Evolutionary conservation across 768 basidiomycete species (phyloP).

Genomic region (Leccinum longicurvipes): DNA sequence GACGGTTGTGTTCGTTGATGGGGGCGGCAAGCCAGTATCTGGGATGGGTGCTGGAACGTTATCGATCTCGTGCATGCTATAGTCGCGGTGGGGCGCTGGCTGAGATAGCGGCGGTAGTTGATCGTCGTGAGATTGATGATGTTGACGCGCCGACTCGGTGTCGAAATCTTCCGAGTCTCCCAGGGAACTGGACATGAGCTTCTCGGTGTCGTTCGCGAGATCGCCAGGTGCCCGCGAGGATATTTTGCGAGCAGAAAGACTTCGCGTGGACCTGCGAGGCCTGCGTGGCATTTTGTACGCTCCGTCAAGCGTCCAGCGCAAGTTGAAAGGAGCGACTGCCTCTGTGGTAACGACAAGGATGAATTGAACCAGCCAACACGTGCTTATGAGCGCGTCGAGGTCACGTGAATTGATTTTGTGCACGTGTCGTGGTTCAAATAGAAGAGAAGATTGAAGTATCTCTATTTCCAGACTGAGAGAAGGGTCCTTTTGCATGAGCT

Average conservation of each 20-base stretch:
- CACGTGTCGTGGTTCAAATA: slow-evolving; percentile 6
- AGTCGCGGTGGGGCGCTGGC: slow-evolving; percentile 19
- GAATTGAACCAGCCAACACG: slow-evolving; percentile 19
- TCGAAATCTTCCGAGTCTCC: background rate
- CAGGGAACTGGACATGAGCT: slow-evolving; percentile 9
- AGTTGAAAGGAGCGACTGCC: slow-evolving; percentile 18
- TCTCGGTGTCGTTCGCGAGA: slow-evolving; percentile 24
- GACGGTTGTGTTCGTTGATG: slow-evolving; percentile 10
- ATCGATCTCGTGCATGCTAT: slow-evolving; percentile 26
- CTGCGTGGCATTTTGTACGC: slow-evolving; percentile 14
- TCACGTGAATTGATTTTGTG: slow-evolving; percentile 32
- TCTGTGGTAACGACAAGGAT: slow-evolving; percentile 11
- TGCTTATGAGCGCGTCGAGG: slow-evolving; percentile 20
- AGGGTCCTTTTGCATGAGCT: slow-evolving; percentile 4
- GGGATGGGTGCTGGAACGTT: slow-evolving; percentile 29
- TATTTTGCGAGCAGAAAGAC: slow-evolving; percentile 7
- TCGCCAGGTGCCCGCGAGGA: slow-evolving; percentile 5
- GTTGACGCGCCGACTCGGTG: background rate
- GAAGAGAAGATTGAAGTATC: too few relatives aligned
- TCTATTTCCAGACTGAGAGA: too few relatives aligned
- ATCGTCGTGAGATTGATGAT: slow-evolving; percentile 7
- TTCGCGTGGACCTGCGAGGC: slow-evolving; percentile 10
- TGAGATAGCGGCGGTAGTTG: slow-evolving; percentile 11
- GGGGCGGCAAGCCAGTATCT: slow-evolving; percentile 32
- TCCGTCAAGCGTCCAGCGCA: slow-evolving; percentile 27